These are phyloP conservation scores for Sistotremastrum suecicum DNA, from an alignment of 768 basidiomycete genomes.

Conservation along the genomic window DNA sequence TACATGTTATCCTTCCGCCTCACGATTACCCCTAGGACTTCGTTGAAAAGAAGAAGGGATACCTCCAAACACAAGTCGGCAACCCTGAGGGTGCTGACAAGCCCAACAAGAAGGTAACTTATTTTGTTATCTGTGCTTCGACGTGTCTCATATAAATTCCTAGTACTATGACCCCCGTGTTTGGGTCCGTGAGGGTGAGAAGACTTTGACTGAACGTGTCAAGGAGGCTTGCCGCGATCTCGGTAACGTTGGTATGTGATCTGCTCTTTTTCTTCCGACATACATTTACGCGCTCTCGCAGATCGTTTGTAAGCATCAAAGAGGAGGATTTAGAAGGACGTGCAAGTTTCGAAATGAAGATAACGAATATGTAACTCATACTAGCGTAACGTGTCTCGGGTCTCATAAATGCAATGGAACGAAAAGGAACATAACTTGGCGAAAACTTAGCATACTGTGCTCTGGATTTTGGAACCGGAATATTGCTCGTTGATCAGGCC, in stretches of 20 bases:
- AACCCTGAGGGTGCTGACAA: slow-evolving; percentile 96
- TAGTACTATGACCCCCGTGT: slow-evolving; percentile 92
- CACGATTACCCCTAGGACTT: slow-evolving; percentile 46
- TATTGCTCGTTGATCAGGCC: too few relatives aligned
- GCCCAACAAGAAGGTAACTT: slow-evolving; percentile 91
- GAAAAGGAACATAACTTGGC: too few relatives aligned
- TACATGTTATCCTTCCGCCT: not conserved
- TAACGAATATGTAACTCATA: too few relatives aligned
- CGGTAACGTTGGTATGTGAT: slow-evolving; percentile 43
- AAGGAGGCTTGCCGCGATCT: slow-evolving; percentile 90
- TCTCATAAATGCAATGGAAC: too few relatives aligned
- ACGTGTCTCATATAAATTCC: not conserved
- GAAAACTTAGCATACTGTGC: too few relatives aligned
- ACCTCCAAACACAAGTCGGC: slow-evolving; percentile 82
- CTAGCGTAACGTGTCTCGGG: too few relatives aligned
- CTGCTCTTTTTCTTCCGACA: too few relatives aligned
- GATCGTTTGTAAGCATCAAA: too few relatives aligned
- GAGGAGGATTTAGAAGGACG: too few relatives aligned
- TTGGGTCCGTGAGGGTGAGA: slow-evolving; percentile 98
- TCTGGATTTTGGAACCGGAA: too few relatives aligned
- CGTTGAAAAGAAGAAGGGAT: slow-evolving; percentile 70
- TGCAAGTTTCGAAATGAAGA: too few relatives aligned
- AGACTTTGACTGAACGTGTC: slow-evolving; percentile 76
- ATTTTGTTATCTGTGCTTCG: not conserved
- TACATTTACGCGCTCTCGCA: too few relatives aligned